A percentile compares a stretch with the other conserved stretches of the same genome.
phyloP scores from a whole-genome alignment of 2,329 filamentous ascomycete species.

The Nemania bipapillata region DNA sequence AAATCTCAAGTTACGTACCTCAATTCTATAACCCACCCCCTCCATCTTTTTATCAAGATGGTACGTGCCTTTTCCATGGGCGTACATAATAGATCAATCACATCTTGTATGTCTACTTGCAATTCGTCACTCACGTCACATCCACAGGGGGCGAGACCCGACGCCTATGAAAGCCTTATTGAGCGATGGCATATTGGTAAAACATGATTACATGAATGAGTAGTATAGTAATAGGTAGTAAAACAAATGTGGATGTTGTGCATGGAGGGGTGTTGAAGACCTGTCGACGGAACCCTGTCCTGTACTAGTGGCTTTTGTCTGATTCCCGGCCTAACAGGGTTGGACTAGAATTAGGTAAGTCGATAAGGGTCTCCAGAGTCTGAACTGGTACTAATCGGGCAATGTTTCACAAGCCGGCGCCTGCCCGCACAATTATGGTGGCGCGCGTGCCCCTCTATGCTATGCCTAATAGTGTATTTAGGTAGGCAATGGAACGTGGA shows the following conservation, averaged over 20 bases:
- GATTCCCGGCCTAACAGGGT: neutral
- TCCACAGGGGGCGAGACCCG: neutral
- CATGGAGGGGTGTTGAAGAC: conserved; percentile 18
- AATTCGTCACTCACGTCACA: neutral
- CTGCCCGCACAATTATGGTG: conserved; percentile 4
- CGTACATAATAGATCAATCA: neutral
- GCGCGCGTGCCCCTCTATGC: conserved; percentile 17
- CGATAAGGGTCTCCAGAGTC: neutral
- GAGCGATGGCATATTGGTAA: neutral
- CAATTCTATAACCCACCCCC: neutral
- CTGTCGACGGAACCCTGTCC: conserved; percentile 10
- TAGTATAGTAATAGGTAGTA: conserved; percentile 2
- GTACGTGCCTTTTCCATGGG: neutral
- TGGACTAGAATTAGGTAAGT: conserved; percentile 10
- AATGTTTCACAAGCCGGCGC: conserved; percentile 22
- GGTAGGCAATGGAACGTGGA: neutral
- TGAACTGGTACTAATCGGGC: conserved; percentile 4
- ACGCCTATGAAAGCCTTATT: neutral
- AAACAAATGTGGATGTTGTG: conserved; percentile 27
- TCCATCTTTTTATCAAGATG: neutral
- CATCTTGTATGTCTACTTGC: neutral
- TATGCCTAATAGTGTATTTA: neutral
- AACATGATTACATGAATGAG: conserved; percentile 17
- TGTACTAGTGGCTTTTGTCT: neutral
- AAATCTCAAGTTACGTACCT: conserved; percentile 8